Evolutionary conservation across 345 rosid species (phyloP), one percentile per base, ranked within the genome.

Genomic region (Psidium guajava): DNA sequence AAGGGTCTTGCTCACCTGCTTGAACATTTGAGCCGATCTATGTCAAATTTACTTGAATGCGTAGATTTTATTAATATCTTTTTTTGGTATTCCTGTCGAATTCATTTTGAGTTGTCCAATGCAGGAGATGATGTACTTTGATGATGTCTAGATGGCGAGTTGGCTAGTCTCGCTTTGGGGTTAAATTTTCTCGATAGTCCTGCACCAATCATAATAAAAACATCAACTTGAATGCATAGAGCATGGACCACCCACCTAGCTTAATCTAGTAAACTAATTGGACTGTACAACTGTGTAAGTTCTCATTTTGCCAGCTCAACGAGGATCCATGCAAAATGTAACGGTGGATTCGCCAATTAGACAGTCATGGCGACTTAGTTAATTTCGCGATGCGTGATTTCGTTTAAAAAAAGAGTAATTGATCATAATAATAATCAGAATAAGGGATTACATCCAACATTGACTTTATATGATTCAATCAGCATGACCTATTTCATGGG

Each of bases 401-500:
- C 2, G 3, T n/a, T 36, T 36, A 36, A 58, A 58, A 59, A 13
- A 7, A 28, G 8, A 10, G 40, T 20, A 32, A 18, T 10, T 8
- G 11, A 64, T 8, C 77, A 32, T 64, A 64, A 32, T 8, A 32
- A 15, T 32, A 16, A 64, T 32, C 10, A 32, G 0, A 32, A 64
- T 32, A 32, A 32, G 20, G 10, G 4, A 32, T 32, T 64, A 0
- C 18, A 64, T 32, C 1, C 0, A 6, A 32, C 3, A 64, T 32
- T 11, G 10, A 32, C 8, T 64, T 32, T 16, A 8, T 9, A 64
- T 16, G 44, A 15, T 32, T 64, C 0, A 1, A 64, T 61, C 24
- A 18, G 6, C 24, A 18, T 0, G 0, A 8, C 1, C 22, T 69
- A 1, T 16, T 32, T 6, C 13, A 28, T 6, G 8, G 13, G 25